A percentile compares a stretch with the other conserved stretches of the same genome.
These are phyloP conservation scores for Podospora anserina DNA, from an alignment of 495 filamentous ascomycete species.

Conservation along the genomic window DNA sequence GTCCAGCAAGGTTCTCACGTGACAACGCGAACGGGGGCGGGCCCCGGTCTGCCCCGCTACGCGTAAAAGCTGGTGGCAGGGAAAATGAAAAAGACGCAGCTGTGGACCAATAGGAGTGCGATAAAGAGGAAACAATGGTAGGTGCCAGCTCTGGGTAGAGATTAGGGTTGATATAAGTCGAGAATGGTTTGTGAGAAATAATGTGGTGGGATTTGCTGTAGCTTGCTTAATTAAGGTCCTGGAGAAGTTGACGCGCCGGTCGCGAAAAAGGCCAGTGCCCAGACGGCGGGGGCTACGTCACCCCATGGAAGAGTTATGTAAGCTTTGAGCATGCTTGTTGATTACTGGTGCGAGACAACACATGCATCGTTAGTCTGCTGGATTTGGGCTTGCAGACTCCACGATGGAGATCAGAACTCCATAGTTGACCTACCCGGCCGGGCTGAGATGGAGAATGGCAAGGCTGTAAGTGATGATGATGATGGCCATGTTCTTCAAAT, in stretches of 20 bases:
- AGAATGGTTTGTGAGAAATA: neutral
- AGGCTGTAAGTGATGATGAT: neutral
- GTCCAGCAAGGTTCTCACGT: neutral
- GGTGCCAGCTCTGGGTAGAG: neutral
- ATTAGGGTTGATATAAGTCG: neutral
- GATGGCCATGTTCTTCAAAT: neutral
- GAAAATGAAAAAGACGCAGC: neutral
- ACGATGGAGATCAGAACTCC: neutral
- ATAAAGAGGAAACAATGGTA: neutral
- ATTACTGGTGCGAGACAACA: neutral
- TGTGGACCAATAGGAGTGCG: neutral
- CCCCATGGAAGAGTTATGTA: neutral
- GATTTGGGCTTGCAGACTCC: neutral
- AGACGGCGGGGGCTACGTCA: slow-evolving; percentile 9
- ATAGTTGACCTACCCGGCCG: neutral
- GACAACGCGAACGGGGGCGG: neutral
- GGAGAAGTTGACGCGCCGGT: slow-evolving; percentile 17
- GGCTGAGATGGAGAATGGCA: neutral
- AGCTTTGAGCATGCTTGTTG: neutral
- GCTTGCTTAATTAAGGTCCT: neutral
- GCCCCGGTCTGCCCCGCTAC: neutral
- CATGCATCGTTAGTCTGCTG: neutral
- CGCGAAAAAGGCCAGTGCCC: too few relatives aligned
- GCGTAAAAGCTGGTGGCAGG: neutral
- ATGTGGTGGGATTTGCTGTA: slow-evolving; percentile 5